phyloP scores from a whole-genome alignment of 2,329 filamentous ascomycete species.

The Fusarium fracticaudum region DNA sequence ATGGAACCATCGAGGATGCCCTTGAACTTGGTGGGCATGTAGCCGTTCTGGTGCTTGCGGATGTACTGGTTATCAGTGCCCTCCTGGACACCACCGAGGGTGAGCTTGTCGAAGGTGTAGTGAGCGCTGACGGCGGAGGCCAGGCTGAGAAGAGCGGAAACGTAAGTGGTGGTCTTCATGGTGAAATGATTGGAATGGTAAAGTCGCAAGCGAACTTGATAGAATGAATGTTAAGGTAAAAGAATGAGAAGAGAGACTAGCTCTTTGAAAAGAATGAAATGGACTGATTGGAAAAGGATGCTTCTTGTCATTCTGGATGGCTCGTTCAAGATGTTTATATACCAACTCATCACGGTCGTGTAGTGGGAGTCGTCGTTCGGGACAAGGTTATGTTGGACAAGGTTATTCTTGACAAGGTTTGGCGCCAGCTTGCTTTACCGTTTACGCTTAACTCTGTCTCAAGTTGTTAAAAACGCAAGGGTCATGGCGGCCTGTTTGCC shows the following conservation, averaged over 20 bases:
- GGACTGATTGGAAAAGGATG: conserved; percentile 15
- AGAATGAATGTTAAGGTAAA: neutral
- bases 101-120: conserved; percentile 24
- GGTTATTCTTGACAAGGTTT: neutral
- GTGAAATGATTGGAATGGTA: neutral
- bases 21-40: conserved; percentile 24
- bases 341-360: neutral
- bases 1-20: neutral
- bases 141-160: conserved; percentile 12
- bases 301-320: neutral
- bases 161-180: conserved; percentile 16
- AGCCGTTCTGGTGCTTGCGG: conserved; percentile 19
- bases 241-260: conserved; percentile 22
- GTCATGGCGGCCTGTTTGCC: neutral
- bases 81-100: neutral
- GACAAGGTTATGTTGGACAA: neutral
- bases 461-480: neutral
- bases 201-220: conserved; percentile 11
- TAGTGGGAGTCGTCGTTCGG: neutral
- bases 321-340: neutral
- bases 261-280: conserved; percentile 21
- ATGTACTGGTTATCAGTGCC: conserved; percentile 8
- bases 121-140: conserved; percentile 16
- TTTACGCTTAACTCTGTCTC: conserved; percentile 3
- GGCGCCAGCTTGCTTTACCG: neutral